Conservation (phyloP, 78 protist genomes). For the Pigoraptor vietnamica region DNA sequence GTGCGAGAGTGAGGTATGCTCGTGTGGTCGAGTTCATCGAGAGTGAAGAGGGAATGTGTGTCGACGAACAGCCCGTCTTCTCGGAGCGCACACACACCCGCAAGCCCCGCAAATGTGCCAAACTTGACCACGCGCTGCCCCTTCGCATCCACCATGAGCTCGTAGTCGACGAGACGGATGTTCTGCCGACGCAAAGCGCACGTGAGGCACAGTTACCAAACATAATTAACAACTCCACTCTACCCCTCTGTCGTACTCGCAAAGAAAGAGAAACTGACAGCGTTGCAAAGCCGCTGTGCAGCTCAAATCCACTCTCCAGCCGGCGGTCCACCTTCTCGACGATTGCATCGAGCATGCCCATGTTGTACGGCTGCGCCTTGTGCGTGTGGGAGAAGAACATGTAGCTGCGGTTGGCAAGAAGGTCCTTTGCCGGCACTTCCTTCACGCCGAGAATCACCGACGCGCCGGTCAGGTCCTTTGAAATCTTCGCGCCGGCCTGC, state of each 20-base stretch:
- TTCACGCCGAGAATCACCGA: constrained; percentile 77
- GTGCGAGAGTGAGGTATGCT: no score
- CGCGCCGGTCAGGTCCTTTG: constrained; percentile 67
- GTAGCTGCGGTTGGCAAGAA: constrained; percentile 46
- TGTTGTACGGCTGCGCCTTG: constrained; percentile 91
- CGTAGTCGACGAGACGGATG: constrained; percentile 86
- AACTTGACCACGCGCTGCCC: constrained; percentile 74
- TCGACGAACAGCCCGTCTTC: no score
- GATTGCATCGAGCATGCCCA: constrained; percentile 75
- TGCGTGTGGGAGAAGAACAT: constrained; percentile 68
- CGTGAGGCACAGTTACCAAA: neutral
- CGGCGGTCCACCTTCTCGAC: constrained; percentile 22
- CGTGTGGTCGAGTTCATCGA: no score
- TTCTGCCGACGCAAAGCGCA: neutral
- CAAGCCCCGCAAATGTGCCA: constrained; percentile 86
- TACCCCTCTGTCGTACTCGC: no score
- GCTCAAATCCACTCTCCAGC: no score
- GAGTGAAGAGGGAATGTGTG: no score
- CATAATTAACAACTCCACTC: neutral
- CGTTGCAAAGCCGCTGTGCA: no score
- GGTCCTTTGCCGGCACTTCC: constrained; percentile 60
- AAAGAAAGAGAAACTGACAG: no score
- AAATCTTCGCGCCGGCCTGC: constrained; percentile 75
- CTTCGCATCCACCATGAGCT: constrained; percentile 51
- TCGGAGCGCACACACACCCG: no score